Evolutionary conservation across 106 monocot genomes (phyloP).

Genomic region (Cymbidium sinense): DNA sequence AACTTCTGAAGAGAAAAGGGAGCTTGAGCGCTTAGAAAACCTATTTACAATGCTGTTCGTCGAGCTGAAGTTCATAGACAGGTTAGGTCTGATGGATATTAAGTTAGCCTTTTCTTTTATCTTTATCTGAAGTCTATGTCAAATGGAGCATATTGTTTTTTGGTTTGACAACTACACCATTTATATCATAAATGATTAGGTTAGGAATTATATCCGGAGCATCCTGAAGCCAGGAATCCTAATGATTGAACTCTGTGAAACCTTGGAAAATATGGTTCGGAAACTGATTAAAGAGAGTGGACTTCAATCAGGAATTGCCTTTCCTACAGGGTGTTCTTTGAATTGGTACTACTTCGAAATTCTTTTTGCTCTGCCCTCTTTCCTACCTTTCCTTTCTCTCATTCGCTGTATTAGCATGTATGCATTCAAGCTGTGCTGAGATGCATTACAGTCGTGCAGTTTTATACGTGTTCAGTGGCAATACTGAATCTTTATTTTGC

Average conservation of each 20-base stretch:
- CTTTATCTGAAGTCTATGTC: neutral
- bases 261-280: conserved; percentile 91
- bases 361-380: neutral
- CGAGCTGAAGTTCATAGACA: conserved; percentile 98
- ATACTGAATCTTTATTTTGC: conserved; percentile 9
- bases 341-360: conserved; percentile 59
- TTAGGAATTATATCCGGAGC: conserved; percentile 81
- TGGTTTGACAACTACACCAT: neutral
- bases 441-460: neutral
- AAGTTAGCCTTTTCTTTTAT: neutral
- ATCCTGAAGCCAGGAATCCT: conserved; percentile 87
- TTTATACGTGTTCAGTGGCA: neutral
- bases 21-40: conserved; percentile 79
- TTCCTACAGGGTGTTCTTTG: conserved; percentile 96
- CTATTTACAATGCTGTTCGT: conserved; percentile 86
- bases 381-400: neutral
- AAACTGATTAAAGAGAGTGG: conserved; percentile 91
- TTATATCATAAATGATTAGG: conserved; percentile 32
- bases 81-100: conserved; percentile 16
- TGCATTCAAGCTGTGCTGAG: neutral
- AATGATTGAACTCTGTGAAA: conserved; percentile 95
- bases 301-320: conserved; percentile 95
- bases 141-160: neutral
- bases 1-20: conserved; percentile 95
- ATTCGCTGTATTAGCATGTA: neutral